A percentile compares a stretch with the other conserved stretches of the same genome.
Conservation (phyloP, 495 filamentous ascomycete species). For the Jackrogersella minutella region DNA sequence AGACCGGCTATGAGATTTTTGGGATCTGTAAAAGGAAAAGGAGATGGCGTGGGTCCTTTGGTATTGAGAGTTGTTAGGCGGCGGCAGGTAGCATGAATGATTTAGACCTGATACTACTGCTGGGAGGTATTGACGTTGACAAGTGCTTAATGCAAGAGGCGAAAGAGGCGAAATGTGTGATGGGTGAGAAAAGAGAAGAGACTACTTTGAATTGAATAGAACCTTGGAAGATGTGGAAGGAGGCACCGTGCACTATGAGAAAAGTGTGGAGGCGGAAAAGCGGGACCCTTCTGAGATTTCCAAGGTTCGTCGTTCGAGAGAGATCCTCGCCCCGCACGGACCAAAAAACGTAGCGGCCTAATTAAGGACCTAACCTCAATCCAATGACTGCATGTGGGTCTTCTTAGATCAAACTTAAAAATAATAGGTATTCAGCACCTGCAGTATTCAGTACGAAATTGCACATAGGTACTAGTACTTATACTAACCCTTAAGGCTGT, state of each 20-base stretch:
- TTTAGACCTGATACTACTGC: slow-evolving; percentile 10
- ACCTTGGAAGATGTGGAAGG: slow-evolving; percentile 7
- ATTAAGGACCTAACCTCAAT: too few species aligned
- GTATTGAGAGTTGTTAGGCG: not conserved
- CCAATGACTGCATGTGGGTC: too few species aligned
- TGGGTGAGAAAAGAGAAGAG: slow-evolving; percentile 1
- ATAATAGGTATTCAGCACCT: not conserved
- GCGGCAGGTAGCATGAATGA: slow-evolving; percentile 12
- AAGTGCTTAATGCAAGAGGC: slow-evolving; percentile 28
- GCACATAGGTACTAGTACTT: not conserved
- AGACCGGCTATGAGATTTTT: slow-evolving; percentile 29
- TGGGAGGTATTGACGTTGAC: slow-evolving; percentile 19
- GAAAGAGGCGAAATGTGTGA: slow-evolving; percentile 27
- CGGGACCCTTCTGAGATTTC: slow-evolving; percentile 8
- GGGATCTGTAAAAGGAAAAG: slow-evolving; percentile 3
- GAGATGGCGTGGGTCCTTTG: not conserved
- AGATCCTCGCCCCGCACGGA: slow-evolving; percentile 21
- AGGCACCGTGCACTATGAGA: slow-evolving; percentile 26
- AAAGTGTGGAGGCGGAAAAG: slow-evolving; percentile 29
- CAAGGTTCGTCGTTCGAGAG: slow-evolving; percentile 20
- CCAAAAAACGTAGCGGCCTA: too few species aligned
- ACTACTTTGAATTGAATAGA: not conserved
- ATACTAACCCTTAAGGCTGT: too few species aligned
- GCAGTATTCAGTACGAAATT: too few species aligned
- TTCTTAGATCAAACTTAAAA: slow-evolving; percentile 6